phyloP scores from a whole-genome alignment of 768 basidiomycete species.

The Leccinum rimulosum region DNA sequence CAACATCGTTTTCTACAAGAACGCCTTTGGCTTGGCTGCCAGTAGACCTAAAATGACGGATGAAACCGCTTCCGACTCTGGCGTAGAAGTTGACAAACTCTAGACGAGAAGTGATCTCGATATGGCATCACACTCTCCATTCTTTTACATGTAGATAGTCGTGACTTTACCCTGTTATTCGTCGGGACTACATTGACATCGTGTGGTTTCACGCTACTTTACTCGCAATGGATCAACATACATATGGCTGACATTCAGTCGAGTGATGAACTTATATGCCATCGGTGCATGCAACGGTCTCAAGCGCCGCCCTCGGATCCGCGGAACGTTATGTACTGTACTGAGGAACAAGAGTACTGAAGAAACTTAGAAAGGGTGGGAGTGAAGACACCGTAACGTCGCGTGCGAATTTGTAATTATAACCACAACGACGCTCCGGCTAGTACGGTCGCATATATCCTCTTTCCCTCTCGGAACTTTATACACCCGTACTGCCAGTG shows the following conservation, averaged over 20 bases:
- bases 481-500: background rate
- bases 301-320: background rate
- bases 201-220: background rate
- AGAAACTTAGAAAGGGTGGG: no score
- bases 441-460: background rate
- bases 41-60: slow-evolving; percentile 66
- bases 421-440: background rate
- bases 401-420: background rate
- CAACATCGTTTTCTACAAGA: slow-evolving; percentile 89
- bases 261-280: background rate
- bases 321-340: background rate
- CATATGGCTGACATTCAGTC: background rate
- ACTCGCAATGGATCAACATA: background rate
- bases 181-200: background rate
- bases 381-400: no score
- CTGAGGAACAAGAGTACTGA: no score
- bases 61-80: slow-evolving; percentile 58
- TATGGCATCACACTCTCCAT: slow-evolving; percentile 1
- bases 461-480: background rate
- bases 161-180: background rate
- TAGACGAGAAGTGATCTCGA: slow-evolving; percentile 20
- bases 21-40: slow-evolving; percentile 74
- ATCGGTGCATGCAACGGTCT: background rate
- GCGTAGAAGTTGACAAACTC: slow-evolving; percentile 51
- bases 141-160: slow-evolving; percentile 9